phyloP scores from a whole-genome alignment of 306 rosid species.

The Prunus armeniaca region DNA sequence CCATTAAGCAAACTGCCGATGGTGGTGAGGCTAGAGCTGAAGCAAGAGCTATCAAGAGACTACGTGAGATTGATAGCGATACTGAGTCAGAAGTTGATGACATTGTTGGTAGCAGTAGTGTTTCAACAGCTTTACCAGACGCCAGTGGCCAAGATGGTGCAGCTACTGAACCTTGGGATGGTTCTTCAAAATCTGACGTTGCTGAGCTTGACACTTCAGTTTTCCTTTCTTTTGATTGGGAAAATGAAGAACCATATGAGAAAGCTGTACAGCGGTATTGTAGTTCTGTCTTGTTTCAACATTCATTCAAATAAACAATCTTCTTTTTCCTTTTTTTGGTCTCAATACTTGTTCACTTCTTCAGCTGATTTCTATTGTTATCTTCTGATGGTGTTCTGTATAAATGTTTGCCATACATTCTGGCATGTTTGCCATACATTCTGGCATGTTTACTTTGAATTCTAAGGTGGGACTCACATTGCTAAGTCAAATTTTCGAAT shows the following conservation, averaged over 20 bases:
- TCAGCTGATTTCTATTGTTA: constrained; percentile 6
- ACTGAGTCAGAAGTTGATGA: constrained; percentile 87
- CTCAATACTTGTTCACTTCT: not conserved
- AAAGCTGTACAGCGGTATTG: constrained; percentile 86
- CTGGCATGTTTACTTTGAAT: not conserved
- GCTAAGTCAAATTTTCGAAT: not conserved
- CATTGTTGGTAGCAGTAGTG: constrained; percentile 48
- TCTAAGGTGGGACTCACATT: not conserved
- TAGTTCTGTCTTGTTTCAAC: constrained; percentile 17
- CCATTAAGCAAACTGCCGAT: constrained; percentile 59
- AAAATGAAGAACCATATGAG: constrained; percentile 87
- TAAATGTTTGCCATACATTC: not conserved
- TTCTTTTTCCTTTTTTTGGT: not conserved
- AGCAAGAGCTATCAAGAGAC: constrained; percentile 76
- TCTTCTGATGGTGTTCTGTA: constrained; percentile 3
- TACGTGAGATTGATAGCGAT: constrained; percentile 77
- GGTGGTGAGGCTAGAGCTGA: constrained; percentile 41
- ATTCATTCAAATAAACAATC: constrained; percentile 1
- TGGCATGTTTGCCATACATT: not conserved
- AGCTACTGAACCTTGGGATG: constrained; percentile 53
- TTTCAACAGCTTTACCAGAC: constrained; percentile 50
- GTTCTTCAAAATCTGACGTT: constrained; percentile 65
- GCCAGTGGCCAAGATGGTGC: constrained; percentile 50
- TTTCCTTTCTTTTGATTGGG: constrained; percentile 96
- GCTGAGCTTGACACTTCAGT: constrained; percentile 67